Conservation (phyloP, 139 green algal species). For the Raphidocelis subcapitata region DNA sequence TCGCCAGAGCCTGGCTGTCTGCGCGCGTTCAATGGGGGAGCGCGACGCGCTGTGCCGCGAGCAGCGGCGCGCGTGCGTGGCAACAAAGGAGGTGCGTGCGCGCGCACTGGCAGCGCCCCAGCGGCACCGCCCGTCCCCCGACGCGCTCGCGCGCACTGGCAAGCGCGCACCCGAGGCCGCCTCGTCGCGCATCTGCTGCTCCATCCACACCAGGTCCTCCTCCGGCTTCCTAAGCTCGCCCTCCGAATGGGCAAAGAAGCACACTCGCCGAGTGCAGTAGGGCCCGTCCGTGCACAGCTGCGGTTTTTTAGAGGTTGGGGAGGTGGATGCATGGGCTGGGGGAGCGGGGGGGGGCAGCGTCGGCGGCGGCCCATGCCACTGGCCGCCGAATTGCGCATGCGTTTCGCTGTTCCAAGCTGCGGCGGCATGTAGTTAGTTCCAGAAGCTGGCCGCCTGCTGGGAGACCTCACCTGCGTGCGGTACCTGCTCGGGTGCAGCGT, state of each 20-base stretch:
- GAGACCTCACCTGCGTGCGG: conserved; percentile 65
- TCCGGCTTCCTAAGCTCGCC: conserved; percentile 72
- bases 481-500: conserved; percentile 96
- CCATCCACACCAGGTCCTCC: conserved; percentile 56
- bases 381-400: too few relatives aligned
- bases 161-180: conserved; percentile 33
- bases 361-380: too few relatives aligned
- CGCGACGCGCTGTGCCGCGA: too few relatives aligned
- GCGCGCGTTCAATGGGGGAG: too few relatives aligned
- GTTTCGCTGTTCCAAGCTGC: too few relatives aligned
- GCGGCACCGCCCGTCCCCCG: neutral
- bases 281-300: conserved; percentile 94
- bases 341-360: too few relatives aligned
- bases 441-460: too few relatives aligned
- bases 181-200: conserved; percentile 52
- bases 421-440: too few relatives aligned
- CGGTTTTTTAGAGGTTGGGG: neutral
- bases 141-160: too few relatives aligned
- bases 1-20: too few relatives aligned
- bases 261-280: conserved; percentile 86
- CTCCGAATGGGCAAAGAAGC: conserved; percentile 96
- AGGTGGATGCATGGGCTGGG: neutral
- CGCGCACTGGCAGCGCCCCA: neutral
- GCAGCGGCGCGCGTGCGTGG: too few relatives aligned
- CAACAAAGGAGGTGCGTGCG: too few relatives aligned